Base-by-base conservation (phyloP, 352 stramenopile species). In the Phytopythium helicoides region DNA sequence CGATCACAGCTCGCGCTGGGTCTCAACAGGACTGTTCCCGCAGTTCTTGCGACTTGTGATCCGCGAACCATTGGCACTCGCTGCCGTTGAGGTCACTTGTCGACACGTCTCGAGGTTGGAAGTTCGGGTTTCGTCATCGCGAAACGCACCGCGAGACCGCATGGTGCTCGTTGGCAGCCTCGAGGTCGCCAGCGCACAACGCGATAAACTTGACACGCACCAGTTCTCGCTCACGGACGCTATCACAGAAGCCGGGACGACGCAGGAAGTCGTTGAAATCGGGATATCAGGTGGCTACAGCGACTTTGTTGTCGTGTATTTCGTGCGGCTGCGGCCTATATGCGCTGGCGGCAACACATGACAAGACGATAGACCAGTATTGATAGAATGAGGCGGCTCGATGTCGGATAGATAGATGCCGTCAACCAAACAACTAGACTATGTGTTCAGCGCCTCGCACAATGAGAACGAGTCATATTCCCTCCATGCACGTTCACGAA, bases 241-340 rank as follows among this genome's bases (percentile, higher is more conserved):
- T 34, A 14, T 22, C 16, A 11, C 11, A 3, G 25, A 49, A 23
- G 15, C 10, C 6, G 28, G 28, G 5, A 33, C 28, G 9, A 33
- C n/a, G 54, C 55, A 69, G 14, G 79, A 90, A 48, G 66, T 75
- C 21, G 70, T 90, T 49, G 74, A 90, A 58, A 64, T 90, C 68
- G 68, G 68, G 39, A 80, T 90, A 64, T 71, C 86, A 50, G 85
- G 74, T 52, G 73, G 76, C 48, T 76, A 73, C 45, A 76, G 59
- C 56, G 79, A 88, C 53, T 90, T 90, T 70, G 76, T 78, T 28
- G 64, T 81, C 25, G 70, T 90, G 21, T 87, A 88, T 58, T 81
- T 73, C 26, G 68, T 90, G 23, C 64, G 71, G 46, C 61, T 77
- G 31, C 70, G 51, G 25, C 54, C 34, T 25, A 25, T 35, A 16